These are phyloP conservation scores for Simmondsia chinensis DNA, from an alignment of 148 eudicot species.

Conservation along the genomic window DNA sequence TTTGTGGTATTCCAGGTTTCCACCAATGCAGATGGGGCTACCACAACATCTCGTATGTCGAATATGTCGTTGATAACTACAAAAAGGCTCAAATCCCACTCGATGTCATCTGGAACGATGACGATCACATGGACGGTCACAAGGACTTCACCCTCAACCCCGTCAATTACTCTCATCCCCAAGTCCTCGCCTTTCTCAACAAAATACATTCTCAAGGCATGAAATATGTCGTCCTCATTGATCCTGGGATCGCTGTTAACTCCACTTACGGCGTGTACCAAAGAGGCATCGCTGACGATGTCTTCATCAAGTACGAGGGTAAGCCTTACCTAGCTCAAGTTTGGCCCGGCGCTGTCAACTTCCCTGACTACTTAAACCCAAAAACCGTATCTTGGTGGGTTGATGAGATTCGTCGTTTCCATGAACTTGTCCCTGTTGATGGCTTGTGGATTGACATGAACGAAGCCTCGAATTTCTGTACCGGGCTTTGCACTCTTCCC, in stretches of 20 bases:
- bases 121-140: conserved; percentile 91
- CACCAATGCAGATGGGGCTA: conserved; percentile 99
- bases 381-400: conserved; percentile 90
- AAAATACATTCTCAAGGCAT: conserved; percentile 78
- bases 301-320: conserved; percentile 80
- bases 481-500: conserved; percentile 78
- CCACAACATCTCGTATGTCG: conserved; percentile 71
- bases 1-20: conserved; percentile 46
- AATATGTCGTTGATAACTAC: conserved; percentile 83
- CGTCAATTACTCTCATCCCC: conserved; percentile 48
- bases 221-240: conserved; percentile 87
- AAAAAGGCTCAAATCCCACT: conserved; percentile 80
- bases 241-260: conserved; percentile 87
- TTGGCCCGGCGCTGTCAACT: conserved; percentile 96
- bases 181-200: conserved; percentile 58
- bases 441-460: conserved; percentile 99
- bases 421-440: conserved; percentile 80
- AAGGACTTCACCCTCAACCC: conserved; percentile 95
- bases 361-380: conserved; percentile 91
- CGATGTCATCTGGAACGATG: conserved; percentile 98
- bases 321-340: conserved; percentile 88
- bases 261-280: conserved; percentile 64
- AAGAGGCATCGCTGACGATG: conserved; percentile 66
- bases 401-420: conserved; percentile 74
- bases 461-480: conserved; percentile 83